phyloP scores from a whole-genome alignment of 2,329 filamentous ascomycete species.

The Alternaria conjuncta region DNA sequence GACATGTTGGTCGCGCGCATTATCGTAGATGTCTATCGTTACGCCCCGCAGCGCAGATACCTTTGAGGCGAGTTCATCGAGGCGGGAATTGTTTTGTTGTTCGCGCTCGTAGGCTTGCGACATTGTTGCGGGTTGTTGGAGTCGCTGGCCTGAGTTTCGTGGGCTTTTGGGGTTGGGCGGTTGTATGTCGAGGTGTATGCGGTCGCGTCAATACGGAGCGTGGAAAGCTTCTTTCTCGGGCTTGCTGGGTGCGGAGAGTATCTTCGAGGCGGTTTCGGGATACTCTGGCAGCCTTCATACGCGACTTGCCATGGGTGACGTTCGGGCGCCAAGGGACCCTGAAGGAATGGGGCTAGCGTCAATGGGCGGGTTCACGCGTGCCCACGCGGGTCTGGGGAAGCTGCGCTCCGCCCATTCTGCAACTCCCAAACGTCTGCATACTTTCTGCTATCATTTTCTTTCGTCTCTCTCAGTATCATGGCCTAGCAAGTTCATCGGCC shows the following conservation, averaged over 20 bases:
- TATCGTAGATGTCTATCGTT: constrained; percentile 97
- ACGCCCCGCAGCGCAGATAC: constrained; percentile 91
- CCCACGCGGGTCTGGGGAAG: constrained; percentile 4
- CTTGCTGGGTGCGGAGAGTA: background rate
- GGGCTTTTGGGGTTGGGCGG: background rate
- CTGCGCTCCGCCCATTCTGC: background rate
- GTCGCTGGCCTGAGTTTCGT: no score
- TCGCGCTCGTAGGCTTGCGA: constrained; percentile 66
- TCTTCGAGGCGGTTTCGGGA: background rate
- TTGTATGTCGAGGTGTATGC: background rate
- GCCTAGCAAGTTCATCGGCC: background rate
- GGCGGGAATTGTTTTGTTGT: constrained; percentile 91
- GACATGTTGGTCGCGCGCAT: constrained; percentile 84
- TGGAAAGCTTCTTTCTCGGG: no score
- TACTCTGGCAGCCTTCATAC: background rate
- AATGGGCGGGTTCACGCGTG: background rate
- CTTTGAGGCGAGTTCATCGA: constrained; percentile 89
- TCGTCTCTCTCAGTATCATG: background rate
- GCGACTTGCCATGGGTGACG: constrained; percentile 8
- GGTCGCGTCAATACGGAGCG: background rate
- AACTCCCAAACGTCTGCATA: background rate
- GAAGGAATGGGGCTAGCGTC: constrained; percentile 9
- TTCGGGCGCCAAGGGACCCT: constrained; percentile 21
- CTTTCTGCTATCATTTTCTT: background rate
- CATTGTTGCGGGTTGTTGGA: constrained; percentile 52